Percentiles rank a stretch among this genome's conserved stretches.
These are phyloP conservation scores for Phytophthora citrophthora DNA, from an alignment of 352 stramenopile genomes.

Conservation along the genomic window DNA sequence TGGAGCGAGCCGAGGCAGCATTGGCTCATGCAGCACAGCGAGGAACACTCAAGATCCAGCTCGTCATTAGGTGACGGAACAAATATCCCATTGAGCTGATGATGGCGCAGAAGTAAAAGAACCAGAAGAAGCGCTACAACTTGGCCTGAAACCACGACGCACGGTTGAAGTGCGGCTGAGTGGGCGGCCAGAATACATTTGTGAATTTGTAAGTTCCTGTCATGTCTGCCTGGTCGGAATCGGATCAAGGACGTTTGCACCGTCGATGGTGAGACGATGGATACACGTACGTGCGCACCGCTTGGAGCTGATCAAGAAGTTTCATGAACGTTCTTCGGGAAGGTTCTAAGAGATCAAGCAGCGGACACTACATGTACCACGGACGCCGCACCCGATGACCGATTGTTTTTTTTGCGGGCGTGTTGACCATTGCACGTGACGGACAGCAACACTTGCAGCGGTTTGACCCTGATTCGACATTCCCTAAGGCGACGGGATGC, in stretches of 20 bases:
- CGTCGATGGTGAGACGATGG: conserved; percentile 20
- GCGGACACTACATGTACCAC: neutral
- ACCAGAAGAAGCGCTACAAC: conserved; percentile 14
- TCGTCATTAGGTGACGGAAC: conserved; percentile 43
- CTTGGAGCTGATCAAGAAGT: conserved; percentile 26
- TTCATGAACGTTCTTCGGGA: conserved; percentile 20
- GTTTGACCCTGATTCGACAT: too few species aligned
- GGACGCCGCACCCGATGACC: neutral
- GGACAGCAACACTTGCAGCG: too few species aligned
- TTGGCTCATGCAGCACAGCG: conserved; percentile 54
- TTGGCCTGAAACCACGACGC: conserved; percentile 9
- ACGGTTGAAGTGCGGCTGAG: conserved; percentile 31
- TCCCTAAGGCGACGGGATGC: too few species aligned
- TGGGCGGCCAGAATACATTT: conserved; percentile 35
- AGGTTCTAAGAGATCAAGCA: conserved; percentile 1
- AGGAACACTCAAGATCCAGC: conserved; percentile 70
- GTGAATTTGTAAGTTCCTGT: conserved; percentile 19
- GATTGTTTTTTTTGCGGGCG: too few species aligned
- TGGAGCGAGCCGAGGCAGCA: conserved; percentile 51
- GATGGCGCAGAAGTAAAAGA: conserved; percentile 12
- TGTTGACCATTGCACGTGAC: too few species aligned
- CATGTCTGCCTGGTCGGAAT: conserved; percentile 11
- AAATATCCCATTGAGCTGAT: conserved; percentile 12
- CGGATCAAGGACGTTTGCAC: conserved; percentile 11
- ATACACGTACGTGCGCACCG: conserved; percentile 10